Percentiles rank a stretch among this genome's conserved stretches.
Evolutionary conservation across 1,284 basidiomycete species (phyloP).

Genomic region (Lentinula novae-zelandiae): DNA sequence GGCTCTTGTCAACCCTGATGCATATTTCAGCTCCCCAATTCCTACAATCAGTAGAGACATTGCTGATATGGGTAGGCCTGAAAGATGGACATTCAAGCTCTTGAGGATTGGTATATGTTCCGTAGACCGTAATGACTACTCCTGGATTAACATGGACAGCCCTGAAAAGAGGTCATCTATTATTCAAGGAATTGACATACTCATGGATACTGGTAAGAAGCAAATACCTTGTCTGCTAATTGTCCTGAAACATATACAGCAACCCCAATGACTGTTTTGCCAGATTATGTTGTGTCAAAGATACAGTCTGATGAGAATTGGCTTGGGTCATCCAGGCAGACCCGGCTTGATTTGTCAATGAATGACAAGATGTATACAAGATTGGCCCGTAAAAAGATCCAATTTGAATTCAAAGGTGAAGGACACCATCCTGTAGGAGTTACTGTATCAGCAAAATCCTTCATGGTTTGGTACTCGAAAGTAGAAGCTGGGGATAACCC

Average conservation of each 20-base stretch:
- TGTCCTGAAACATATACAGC: neutral
- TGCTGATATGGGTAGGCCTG: neutral
- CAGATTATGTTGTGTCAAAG: neutral
- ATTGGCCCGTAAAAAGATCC: neutral
- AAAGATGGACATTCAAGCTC: neutral
- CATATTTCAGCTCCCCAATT: neutral
- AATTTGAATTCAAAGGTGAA: neutral
- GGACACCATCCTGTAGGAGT: neutral
- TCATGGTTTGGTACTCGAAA: neutral
- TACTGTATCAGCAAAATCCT: neutral
- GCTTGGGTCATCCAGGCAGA: neutral
- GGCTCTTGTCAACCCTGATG: neutral
- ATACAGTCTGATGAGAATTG: neutral
- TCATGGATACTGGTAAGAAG: neutral
- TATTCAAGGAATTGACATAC: neutral
- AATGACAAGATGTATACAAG: neutral
- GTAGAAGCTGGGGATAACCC: neutral
- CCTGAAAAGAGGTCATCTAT: neutral
- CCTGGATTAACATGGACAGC: neutral
- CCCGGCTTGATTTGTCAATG: neutral
- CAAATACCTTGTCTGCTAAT: no score
- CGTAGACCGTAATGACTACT: neutral
- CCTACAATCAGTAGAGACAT: neutral
- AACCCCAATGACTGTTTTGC: neutral
- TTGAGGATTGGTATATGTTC: neutral